These are phyloP conservation scores for Vanderwaltozyma polyspora DNA, from an alignment of 805 yeast genomes.

Conservation along the genomic window DNA sequence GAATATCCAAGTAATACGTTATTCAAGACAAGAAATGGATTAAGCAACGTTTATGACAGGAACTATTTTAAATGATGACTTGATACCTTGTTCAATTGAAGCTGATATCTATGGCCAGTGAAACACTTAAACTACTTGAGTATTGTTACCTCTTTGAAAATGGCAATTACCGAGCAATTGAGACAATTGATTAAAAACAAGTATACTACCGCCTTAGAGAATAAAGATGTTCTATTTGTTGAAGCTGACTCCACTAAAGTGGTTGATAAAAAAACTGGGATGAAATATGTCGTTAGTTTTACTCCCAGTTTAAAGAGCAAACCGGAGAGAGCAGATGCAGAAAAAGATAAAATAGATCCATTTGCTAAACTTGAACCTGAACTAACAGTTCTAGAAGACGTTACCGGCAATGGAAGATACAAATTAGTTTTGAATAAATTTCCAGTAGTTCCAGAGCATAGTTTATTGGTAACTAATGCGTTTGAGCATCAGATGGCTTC, in stretches of 20 bases:
- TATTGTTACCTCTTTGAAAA: too few relatives aligned
- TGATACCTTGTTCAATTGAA: too few relatives aligned
- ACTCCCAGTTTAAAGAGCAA: slow-evolving; percentile 28
- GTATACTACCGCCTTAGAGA: slow-evolving; percentile 38
- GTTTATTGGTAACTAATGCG: slow-evolving; percentile 64
- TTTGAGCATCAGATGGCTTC: slow-evolving; percentile 65
- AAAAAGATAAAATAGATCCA: slow-evolving; percentile 42
- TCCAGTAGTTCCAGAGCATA: slow-evolving; percentile 72
- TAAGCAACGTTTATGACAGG: too few relatives aligned
- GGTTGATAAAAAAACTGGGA: slow-evolving; percentile 22
- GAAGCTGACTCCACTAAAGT: slow-evolving; percentile 32
- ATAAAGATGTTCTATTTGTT: slow-evolving; percentile 39
- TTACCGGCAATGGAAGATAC: slow-evolving; percentile 37
- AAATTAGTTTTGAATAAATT: slow-evolving; percentile 73
- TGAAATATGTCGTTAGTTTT: slow-evolving; percentile 25
- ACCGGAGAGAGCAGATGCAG: slow-evolving; percentile 29
- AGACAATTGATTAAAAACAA: slow-evolving; percentile 26
- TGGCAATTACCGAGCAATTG: too few relatives aligned
- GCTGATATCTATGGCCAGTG: too few relatives aligned
- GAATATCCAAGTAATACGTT: too few relatives aligned
- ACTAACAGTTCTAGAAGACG: slow-evolving; percentile 46
- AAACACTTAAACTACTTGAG: too few relatives aligned
- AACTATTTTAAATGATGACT: too few relatives aligned
- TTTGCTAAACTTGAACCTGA: slow-evolving; percentile 73
- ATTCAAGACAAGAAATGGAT: too few relatives aligned